These are phyloP conservation scores for Penicillium concentricum DNA, from an alignment of 2,329 filamentous ascomycete species.

Conservation along the genomic window DNA sequence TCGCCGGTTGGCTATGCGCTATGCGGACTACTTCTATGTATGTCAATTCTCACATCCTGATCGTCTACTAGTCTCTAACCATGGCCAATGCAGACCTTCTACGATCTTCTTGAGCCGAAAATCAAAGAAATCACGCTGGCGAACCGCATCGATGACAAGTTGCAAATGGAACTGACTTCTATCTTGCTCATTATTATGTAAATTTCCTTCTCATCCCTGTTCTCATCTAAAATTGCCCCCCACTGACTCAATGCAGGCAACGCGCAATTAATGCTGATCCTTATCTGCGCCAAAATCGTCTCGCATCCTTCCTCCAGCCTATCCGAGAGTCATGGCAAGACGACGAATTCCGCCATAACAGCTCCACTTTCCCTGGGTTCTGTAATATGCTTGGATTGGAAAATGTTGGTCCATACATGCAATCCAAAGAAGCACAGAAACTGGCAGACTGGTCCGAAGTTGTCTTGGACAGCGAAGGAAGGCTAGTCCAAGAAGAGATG, in stretches of 20 bases:
- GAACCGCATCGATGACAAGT: conserved; percentile 75
- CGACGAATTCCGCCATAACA: conserved; percentile 63
- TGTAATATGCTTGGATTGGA: conserved; percentile 76
- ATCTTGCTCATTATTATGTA: conserved; percentile 92
- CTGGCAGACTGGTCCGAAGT: conserved; percentile 80
- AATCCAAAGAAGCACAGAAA: conserved; percentile 68
- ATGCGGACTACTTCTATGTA: conserved; percentile 84
- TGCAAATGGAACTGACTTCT: conserved; percentile 80
- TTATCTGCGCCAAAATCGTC: conserved; percentile 66
- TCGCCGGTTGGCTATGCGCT: conserved; percentile 82
- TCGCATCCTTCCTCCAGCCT: conserved; percentile 77
- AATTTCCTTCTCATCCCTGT: not conserved
- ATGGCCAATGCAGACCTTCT: conserved; percentile 62
- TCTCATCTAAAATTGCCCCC: not conserved
- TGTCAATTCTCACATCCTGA: conserved; percentile 23
- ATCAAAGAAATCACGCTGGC: conserved; percentile 73
- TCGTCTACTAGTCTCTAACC: conserved; percentile 12
- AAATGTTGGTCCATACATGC: conserved; percentile 77
- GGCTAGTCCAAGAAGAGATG: conserved; percentile 73
- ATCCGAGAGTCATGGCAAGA: conserved; percentile 79
- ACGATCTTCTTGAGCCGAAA: conserved; percentile 79
- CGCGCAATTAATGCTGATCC: conserved; percentile 74
- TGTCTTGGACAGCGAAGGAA: conserved; percentile 74
- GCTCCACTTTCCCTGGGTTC: conserved; percentile 76
- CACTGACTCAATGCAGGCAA: conserved; percentile 56